Evolutionary conservation across 2,329 filamentous ascomycete genomes (phyloP), one percentile per base, ranked within the genome.

Genomic region (Aspergillus awamori): DNA sequence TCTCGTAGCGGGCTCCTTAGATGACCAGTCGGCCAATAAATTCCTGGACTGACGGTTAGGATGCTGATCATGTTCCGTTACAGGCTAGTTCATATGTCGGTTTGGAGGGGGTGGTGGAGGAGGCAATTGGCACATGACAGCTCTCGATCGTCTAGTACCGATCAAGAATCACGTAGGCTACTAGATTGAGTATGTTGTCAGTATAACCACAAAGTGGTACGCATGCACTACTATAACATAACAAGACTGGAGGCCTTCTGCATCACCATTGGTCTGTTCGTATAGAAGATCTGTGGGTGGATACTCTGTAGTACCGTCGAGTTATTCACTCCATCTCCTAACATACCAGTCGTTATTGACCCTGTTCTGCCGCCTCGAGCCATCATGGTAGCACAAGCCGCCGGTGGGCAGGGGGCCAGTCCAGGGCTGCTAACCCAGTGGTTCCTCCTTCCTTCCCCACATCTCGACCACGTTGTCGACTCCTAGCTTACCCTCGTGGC

Each of bases 381-480:
- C 20, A 5, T 36, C 33, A 26, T 28, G 45, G 24, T 48, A 26
- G 22, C 45, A 28, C 45, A 8, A 28, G 45, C 24, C n/a, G 39
- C 15, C 7, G 24, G 22, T 48, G 45, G 20, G 8, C 45, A 28
- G 22, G 22, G 22, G 45, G 45, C 13, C 11, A 15, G 45, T 24
- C 7, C 45, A 15, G 13, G 24, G 3, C 11, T 24, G 15, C 24
- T 51, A 51, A 51, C 39, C 39, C 39, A 45, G 39, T 43, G 39
- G 39, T 47, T 45, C 53, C n/a, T 47, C 26, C 53, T 55, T 55
- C 8, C 26, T 56, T 56, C 53, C 53, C 53, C 53, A 56, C 53
- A 56, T 17, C n/a, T 17, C 6, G 53, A 45, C 39, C 53, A 56
- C 53, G 53, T 56, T 56, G 53, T 56, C 43, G 47, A 51, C 47